Conservation (phyloP, 257 asterid genomes). For the Perilla frutescens region DNA sequence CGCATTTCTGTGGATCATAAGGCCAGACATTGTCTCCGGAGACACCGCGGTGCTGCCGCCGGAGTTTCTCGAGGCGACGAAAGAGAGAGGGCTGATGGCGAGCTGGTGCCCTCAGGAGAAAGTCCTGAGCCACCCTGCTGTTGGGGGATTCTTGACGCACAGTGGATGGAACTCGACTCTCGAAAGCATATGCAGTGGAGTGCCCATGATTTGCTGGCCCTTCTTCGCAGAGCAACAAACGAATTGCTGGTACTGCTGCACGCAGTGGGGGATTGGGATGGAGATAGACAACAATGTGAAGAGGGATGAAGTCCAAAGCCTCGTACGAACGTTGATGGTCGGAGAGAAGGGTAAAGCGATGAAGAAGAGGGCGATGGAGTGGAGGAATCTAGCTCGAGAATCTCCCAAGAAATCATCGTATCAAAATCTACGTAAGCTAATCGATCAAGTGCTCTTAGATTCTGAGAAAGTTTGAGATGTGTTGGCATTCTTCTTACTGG, state of each 20-base stretch:
- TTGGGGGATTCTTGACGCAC: conserved; percentile 69
- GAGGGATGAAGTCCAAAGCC: conserved; percentile 49
- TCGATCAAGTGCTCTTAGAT: conserved; percentile 32
- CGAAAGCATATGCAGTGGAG: conserved; percentile 39
- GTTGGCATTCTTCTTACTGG: too few species aligned
- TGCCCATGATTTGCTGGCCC: conserved; percentile 76
- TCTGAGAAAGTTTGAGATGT: background rate
- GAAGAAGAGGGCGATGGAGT: conserved; percentile 29
- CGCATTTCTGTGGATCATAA: conserved; percentile 54
- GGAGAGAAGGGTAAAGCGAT: conserved; percentile 41
- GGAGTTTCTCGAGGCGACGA: conserved; percentile 42
- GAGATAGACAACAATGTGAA: conserved; percentile 55
- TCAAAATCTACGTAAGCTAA: conserved; percentile 43
- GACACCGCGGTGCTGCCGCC: conserved; percentile 35
- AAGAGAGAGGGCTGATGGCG: conserved; percentile 45
- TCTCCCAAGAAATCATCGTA: conserved; percentile 32
- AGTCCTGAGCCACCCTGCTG: conserved; percentile 49
- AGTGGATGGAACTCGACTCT: conserved; percentile 56
- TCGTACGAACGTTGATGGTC: conserved; percentile 48
- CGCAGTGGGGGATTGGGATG: conserved; percentile 47
- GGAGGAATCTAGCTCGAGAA: conserved; percentile 30
- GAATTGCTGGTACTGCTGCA: conserved; percentile 55
- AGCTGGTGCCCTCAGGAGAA: conserved; percentile 64
- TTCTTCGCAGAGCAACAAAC: conserved; percentile 66
- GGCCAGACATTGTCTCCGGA: conserved; percentile 61